Conservation (phyloP, 2,329 filamentous ascomycete species). For the Penicillium sp. region DNA sequence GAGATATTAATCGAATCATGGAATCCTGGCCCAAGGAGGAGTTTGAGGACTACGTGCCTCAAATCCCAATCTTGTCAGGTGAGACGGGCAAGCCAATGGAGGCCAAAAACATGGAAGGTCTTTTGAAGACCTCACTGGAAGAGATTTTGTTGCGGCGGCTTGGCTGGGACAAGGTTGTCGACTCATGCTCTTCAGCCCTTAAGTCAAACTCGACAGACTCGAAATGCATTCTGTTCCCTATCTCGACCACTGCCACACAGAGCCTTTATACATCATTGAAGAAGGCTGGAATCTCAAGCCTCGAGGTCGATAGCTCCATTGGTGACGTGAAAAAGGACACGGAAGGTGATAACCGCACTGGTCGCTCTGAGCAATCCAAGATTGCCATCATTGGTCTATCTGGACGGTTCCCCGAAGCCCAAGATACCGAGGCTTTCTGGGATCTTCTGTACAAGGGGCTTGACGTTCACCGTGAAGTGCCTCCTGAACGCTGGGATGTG, state of each 20-base stretch:
- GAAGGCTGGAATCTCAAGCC: constrained; percentile 23
- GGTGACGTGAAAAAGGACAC: constrained; percentile 24
- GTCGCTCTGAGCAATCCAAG: constrained; percentile 50
- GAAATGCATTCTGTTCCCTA: constrained; percentile 26
- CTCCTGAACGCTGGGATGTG: constrained; percentile 67
- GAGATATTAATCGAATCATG: constrained; percentile 51
- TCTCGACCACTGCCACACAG: constrained; percentile 32
- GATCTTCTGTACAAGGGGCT: constrained; percentile 68
- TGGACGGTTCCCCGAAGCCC: constrained; percentile 69
- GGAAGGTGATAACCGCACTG: constrained; percentile 23
- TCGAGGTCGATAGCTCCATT: constrained; percentile 26
- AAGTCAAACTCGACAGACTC: constrained; percentile 15
- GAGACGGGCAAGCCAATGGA: constrained; percentile 32
- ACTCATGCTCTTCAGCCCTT: constrained; percentile 26
- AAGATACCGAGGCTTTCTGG: constrained; percentile 67
- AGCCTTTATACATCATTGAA: constrained; percentile 31
- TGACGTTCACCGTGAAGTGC: constrained; percentile 59
- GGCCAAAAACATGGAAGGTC: constrained; percentile 28
- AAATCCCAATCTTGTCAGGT: constrained; percentile 37
- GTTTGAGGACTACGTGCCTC: constrained; percentile 25
- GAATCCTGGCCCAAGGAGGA: constrained; percentile 29
- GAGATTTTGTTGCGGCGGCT: constrained; percentile 38
- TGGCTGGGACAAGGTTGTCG: constrained; percentile 41
- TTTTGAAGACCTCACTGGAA: constrained; percentile 32
- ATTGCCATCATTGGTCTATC: constrained; percentile 82